Percentiles rank a stretch among this genome's conserved stretches.
Evolutionary conservation across 495 filamentous ascomycete species (phyloP).

Genomic region (Barbatosphaeria neglecta): DNA sequence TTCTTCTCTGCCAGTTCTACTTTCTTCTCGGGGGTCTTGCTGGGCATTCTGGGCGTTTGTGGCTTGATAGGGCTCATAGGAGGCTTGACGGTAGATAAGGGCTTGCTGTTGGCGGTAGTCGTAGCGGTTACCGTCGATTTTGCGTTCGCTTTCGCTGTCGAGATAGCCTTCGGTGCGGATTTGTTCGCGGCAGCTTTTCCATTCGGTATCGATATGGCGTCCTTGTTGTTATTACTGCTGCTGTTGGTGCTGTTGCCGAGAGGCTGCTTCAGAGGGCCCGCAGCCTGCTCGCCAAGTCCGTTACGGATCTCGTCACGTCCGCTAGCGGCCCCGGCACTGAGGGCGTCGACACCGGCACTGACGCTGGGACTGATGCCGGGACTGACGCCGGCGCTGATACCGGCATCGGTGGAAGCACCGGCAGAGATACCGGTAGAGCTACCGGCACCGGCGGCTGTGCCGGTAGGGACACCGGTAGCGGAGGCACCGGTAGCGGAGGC

Average conservation of each 20-base stretch:
- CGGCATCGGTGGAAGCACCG: constrained; percentile 7
- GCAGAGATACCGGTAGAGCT: too few species aligned
- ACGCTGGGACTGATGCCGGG: constrained; percentile 8
- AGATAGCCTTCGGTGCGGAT: background rate
- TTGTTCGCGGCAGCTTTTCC: constrained; percentile 1
- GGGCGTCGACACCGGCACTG: background rate
- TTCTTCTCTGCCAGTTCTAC: constrained; percentile 11
- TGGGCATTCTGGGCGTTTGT: constrained; percentile 10
- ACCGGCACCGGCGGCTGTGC: too few species aligned
- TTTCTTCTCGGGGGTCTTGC: constrained; percentile 21
- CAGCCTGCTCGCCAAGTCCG: background rate
- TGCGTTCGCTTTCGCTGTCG: background rate
- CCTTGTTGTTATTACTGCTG: background rate
- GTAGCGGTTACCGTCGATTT: constrained; percentile 22
- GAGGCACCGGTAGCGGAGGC: too few species aligned
- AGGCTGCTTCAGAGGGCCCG: too few species aligned
- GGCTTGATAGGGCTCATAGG: constrained; percentile 15
- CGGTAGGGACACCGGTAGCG: too few species aligned
- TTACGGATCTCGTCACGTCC: constrained; percentile 16
- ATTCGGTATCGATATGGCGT: background rate
- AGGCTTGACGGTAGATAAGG: constrained; percentile 19
- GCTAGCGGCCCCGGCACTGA: background rate
- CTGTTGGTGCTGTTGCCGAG: background rate
- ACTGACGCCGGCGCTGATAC: constrained; percentile 6
- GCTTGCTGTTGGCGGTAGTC: constrained; percentile 22